A percentile compares a stretch with the other conserved stretches of the same genome.
Conservation (phyloP, 192 early-diverging fungal genomes). For the Rhizoclosmatium sp. region DNA sequence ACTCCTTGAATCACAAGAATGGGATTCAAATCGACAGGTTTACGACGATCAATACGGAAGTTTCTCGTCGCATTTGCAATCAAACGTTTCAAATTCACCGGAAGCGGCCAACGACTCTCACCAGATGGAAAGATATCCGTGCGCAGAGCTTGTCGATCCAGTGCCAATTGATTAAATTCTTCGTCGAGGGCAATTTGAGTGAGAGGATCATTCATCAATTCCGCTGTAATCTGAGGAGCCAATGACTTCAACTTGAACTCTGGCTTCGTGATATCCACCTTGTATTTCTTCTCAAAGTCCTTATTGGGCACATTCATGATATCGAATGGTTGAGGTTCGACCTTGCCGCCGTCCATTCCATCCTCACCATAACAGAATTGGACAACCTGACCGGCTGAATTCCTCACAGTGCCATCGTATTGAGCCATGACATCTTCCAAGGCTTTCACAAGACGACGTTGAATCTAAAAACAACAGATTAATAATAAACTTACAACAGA, state of each 20-base stretch:
- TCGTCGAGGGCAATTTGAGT: slow-evolving; percentile 78
- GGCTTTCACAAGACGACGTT: slow-evolving; percentile 97
- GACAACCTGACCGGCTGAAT: slow-evolving; percentile 90
- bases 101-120: slow-evolving; percentile 81
- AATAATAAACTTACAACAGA: neutral
- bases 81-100: slow-evolving; percentile 87
- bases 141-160: slow-evolving; percentile 81
- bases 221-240: slow-evolving; percentile 75
- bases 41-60: slow-evolving; percentile 82
- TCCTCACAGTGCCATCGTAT: slow-evolving; percentile 96
- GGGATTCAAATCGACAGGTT: slow-evolving; percentile 88
- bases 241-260: slow-evolving; percentile 72
- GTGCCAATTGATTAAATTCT: slow-evolving; percentile 79
- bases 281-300: slow-evolving; percentile 81
- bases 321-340: slow-evolving; percentile 83
- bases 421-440: slow-evolving; percentile 97
- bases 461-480: slow-evolving; percentile 60
- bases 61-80: slow-evolving; percentile 91
- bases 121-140: slow-evolving; percentile 78
- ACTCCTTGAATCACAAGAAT: slow-evolving; percentile 79
- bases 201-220: slow-evolving; percentile 76
- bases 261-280: slow-evolving; percentile 77
- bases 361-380: slow-evolving; percentile 99
- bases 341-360: slow-evolving; percentile 92
- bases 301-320: slow-evolving; percentile 73